Conservation (phyloP, 352 stramenopile species). For the Globisporangium lucens region DNA sequence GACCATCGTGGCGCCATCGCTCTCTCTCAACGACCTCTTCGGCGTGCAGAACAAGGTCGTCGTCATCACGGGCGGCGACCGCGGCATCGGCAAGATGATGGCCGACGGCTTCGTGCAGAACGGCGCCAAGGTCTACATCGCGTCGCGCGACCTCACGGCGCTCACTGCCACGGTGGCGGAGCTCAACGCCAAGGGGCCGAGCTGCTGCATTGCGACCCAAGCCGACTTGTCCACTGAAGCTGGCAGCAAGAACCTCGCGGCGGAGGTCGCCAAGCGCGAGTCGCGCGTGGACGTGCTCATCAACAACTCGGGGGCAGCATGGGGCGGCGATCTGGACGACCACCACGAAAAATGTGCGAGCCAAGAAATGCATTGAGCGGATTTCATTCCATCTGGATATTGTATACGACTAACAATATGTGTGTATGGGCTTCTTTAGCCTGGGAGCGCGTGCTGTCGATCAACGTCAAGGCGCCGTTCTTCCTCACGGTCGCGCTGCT, state of each 20-base stretch:
- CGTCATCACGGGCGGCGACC: slow-evolving; percentile 91
- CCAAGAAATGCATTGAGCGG: neutral
- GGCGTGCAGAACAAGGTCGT: slow-evolving; percentile 34
- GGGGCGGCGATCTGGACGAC: slow-evolving; percentile 42
- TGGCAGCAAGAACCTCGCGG: slow-evolving; percentile 21
- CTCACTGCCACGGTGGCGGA: slow-evolving; percentile 68
- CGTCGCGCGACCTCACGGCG: slow-evolving; percentile 79
- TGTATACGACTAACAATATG: neutral
- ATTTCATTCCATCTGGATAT: neutral
- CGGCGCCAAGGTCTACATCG: slow-evolving; percentile 92
- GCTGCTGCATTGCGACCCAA: slow-evolving; percentile 56
- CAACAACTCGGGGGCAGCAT: slow-evolving; percentile 89
- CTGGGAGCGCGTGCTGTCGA: no score
- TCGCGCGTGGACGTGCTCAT: slow-evolving; percentile 90
- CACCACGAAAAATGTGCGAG: slow-evolving; percentile 17
- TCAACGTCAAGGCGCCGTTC: no score
- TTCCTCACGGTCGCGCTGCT: no score
- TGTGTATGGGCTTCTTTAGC: slow-evolving; percentile 48
- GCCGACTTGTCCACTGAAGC: neutral
- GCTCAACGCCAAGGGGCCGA: slow-evolving; percentile 50
- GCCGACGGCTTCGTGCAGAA: slow-evolving; percentile 91
- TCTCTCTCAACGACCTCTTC: no score
- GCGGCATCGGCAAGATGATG: slow-evolving; percentile 96
- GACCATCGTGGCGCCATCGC: neutral
- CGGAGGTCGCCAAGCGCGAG: slow-evolving; percentile 73